Percentiles rank a stretch among this genome's conserved stretches.
phyloP scores from a whole-genome alignment of 1,284 basidiomycete genomes.

The Fomitopsis palustris region DNA sequence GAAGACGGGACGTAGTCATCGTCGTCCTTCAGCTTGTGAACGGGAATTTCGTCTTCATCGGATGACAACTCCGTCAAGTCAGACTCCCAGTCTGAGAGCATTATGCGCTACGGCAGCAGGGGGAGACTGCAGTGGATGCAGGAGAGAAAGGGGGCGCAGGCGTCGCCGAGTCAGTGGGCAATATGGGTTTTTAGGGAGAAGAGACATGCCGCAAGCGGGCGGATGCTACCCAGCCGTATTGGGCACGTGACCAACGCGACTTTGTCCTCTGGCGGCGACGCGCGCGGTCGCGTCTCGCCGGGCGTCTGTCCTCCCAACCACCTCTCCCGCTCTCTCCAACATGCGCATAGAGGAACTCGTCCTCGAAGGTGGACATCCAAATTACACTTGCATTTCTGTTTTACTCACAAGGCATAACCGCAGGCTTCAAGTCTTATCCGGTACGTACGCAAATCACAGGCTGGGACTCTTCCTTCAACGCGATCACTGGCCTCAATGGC shows the following conservation, averaged over 20 bases:
- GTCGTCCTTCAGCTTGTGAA: slow-evolving; percentile 14
- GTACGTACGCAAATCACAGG: slow-evolving; percentile 92
- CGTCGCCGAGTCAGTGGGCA: background rate
- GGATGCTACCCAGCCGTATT: background rate
- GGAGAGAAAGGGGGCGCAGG: background rate
- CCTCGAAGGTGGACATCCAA: slow-evolving; percentile 5
- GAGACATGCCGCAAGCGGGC: background rate
- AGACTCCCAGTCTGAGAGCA: slow-evolving; percentile 33
- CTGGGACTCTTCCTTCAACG: slow-evolving; percentile 96
- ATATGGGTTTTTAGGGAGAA: background rate
- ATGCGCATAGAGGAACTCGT: slow-evolving; percentile 26
- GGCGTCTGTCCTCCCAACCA: background rate
- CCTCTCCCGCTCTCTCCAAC: background rate
- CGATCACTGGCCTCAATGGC: slow-evolving; percentile 94
- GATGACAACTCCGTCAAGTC: slow-evolving; percentile 42
- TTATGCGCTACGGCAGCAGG: background rate
- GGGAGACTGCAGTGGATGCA: background rate
- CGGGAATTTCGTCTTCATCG: background rate
- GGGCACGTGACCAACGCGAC: slow-evolving; percentile 4
- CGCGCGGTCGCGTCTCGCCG: background rate
- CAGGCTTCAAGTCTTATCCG: slow-evolving; percentile 96
- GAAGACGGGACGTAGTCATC: slow-evolving; percentile 31
- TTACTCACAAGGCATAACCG: background rate
- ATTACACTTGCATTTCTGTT: background rate
- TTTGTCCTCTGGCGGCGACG: background rate